Base-by-base conservation (phyloP, 2,329 filamentous ascomycete species). In the Thyridium curvatum region DNA sequence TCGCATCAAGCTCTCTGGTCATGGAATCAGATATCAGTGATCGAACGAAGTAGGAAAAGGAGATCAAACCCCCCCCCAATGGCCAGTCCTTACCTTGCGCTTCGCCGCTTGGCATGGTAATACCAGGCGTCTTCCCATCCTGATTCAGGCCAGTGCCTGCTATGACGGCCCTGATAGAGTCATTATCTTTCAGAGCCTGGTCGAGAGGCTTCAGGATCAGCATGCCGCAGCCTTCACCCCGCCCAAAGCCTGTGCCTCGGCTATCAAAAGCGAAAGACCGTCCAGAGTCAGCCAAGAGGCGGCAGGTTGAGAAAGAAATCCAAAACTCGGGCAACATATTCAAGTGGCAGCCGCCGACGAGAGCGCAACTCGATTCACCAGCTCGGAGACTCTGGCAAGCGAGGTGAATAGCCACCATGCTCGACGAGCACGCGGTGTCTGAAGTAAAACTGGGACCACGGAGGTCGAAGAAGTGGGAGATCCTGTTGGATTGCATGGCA, bases 171-270 rank as follows among this genome's bases (percentile, higher is more conserved):
- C 67, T 60, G 41, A 77, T 71, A 2, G 66, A 62, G 49, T 82
- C 76, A 17, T 71, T 71, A 44, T 77, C 75, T 32, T 52, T 56
- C 17, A 78, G 51, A 3, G 78, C 78, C 41, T 73, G 64, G 28
- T 69, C 64, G 0, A 82, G 61, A 1, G 65, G 68, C 57, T 82
- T 82, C 12, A 83, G 52, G 10, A 81, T 52, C 3, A 83, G 47
- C 36, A 71, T 63, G 7, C 63, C 74, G 15, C 71, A 67, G 4
- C 77, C 79, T 46, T 83, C 79, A 8, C 76, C 79, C 9, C 79
- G 68, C 0, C 70, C 77, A 46, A 79, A 84, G 0, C 80, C 81
- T 30, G 69, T 68, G 5, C 69, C 75, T 34, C 62, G 57, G 14
- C 55, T 53, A 46, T 75, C 74, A 46, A 68, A 76, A 21, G 72